Percentiles rank a stretch among this genome's conserved stretches.
Conservation (phyloP, 257 asterid genomes). For the Lavandula angustifolia region DNA sequence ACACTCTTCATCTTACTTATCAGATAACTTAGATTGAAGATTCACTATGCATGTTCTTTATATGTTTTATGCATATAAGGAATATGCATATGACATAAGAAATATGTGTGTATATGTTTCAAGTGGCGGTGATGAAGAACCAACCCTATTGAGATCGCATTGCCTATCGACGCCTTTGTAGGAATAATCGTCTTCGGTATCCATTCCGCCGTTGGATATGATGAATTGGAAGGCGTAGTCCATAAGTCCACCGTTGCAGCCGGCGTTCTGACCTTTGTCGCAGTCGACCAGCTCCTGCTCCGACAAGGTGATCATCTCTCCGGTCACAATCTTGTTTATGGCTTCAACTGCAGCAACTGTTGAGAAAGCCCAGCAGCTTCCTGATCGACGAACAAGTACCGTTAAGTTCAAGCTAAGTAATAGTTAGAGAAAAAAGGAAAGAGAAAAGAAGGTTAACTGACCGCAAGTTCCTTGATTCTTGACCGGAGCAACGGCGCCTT, state of each 20-base stretch:
- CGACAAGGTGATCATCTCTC: conserved; percentile 58
- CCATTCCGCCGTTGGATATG: conserved; percentile 70
- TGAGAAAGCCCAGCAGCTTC: conserved; percentile 90
- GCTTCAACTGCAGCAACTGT: conserved; percentile 71
- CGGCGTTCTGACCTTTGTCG: conserved; percentile 49
- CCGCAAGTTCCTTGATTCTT: conserved; percentile 77
- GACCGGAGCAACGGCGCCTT: conserved; percentile 65
- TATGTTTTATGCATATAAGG: too few species aligned
- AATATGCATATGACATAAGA: too few species aligned
- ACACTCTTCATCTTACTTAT: too few species aligned
- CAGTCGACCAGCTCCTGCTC: conserved; percentile 84
- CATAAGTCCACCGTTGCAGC: conserved; percentile 88
- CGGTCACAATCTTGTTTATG: conserved; percentile 59
- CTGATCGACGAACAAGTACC: conserved; percentile 27
- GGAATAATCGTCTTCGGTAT: conserved; percentile 75
- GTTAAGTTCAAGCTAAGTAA: not conserved
- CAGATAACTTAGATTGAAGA: too few species aligned
- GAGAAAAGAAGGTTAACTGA: conserved; percentile 12
- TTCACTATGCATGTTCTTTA: too few species aligned
- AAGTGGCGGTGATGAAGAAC: not conserved
- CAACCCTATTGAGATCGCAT: conserved; percentile 64
- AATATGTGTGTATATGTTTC: too few species aligned
- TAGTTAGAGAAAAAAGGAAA: not conserved
- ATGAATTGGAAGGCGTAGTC: conserved; percentile 77
- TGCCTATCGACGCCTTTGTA: conserved; percentile 56